phyloP scores from a whole-genome alignment of 257 asterid genomes.

The Ilex asprella region DNA sequence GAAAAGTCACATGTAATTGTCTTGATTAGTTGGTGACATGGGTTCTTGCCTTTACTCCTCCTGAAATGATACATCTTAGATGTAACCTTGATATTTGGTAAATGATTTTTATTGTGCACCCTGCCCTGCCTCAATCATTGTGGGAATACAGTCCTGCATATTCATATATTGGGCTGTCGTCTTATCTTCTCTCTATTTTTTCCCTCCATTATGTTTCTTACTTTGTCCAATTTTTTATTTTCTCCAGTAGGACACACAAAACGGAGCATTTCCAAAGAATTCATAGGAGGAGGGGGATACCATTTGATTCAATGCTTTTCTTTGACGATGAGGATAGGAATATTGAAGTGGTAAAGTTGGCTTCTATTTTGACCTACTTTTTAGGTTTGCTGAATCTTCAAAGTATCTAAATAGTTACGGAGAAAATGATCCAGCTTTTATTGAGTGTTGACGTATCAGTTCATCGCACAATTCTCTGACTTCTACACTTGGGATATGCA shows the following conservation, averaged over 20 bases:
- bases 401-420: background rate
- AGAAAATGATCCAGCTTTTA: background rate
- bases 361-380: background rate
- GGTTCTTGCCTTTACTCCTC: no score
- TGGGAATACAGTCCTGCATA: no score
- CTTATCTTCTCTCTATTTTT: no score
- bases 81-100: no score
- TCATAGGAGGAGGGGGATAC: slow-evolving; percentile 19
- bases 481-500: slow-evolving; percentile 1
- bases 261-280: slow-evolving; percentile 33
- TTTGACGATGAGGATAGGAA: slow-evolving; percentile 34
- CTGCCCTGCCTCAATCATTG: no score
- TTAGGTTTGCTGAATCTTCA: background rate
- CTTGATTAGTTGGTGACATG: no score
- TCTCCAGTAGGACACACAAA: slow-evolving; percentile 30
- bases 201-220: no score
- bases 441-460: background rate
- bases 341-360: slow-evolving; percentile 13
- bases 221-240: slow-evolving; percentile 2
- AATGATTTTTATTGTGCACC: no score
- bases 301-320: slow-evolving; percentile 28
- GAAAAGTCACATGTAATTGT: no score
- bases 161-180: no score
- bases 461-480: background rate
- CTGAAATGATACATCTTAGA: no score